Base-by-base conservation (phyloP, 2,329 filamentous ascomycete species). In the Aureobasidium melanogenum region DNA sequence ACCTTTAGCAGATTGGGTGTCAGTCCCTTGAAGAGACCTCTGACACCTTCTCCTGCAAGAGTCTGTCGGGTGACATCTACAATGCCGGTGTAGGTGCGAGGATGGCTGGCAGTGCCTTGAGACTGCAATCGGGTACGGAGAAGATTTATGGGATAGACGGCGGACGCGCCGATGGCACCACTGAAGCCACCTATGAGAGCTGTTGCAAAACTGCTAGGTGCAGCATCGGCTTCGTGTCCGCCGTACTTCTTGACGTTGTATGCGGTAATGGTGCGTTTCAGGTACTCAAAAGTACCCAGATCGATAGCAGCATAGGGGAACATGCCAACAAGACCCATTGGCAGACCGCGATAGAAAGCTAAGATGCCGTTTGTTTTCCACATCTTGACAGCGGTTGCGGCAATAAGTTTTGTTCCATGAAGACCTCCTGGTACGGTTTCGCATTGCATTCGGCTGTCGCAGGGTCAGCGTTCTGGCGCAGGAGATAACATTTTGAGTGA, bases 261-360 rank as follows among this genome's bases (percentile, higher is more conserved):
- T 4, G 76, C 76, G 36, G 88, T 83, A 65, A 95, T 85, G 8
- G 80, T 80, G 51, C 83, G 84, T 76, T 99, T 99, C 64, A 97
- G 82, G 63, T 94, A 85, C 75, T 99, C 94, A 70, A 97, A 99
- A 0, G 91, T 96, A 66, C 90, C 91, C 69, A 99, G 87, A 71
- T 99, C 94, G 70, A 99, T 95, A 54, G 94, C 94, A 44, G 91
- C 93, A 73, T 97, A 99, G 0, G 94, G 94, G 69, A 99, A 99
- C 86, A 97, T 97, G 72, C 94, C 94, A 55, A 97, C 77, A 4
- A 99, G 81, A 17, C 94, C 94, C 84, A 97, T 94, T 0, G 91
- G 92, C 36, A 99, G 82, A 43, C 94, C 94, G 59, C 93, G 90
- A 74, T 97, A 99, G 65, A 91, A 93, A 7, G 89, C 82, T 34